A percentile compares a stretch with the other conserved stretches of the same genome.
Conservation (phyloP, 371 early-diverging fungal genomes). For the Apophysomyces variabilis region DNA sequence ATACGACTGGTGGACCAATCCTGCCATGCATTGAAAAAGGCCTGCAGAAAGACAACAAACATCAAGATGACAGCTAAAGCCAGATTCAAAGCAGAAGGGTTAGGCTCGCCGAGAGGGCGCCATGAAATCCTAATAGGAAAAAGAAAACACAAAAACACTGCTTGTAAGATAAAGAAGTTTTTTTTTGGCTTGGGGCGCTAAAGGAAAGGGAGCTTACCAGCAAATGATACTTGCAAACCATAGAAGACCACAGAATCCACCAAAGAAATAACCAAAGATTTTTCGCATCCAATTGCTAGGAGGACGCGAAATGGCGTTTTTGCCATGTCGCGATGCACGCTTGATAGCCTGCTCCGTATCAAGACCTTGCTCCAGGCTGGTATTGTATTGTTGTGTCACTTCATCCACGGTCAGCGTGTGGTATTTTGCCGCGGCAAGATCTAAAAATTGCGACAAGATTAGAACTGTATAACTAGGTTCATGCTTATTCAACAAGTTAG, state of each 20-base stretch:
- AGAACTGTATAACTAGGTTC: background rate
- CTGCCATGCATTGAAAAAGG: slow-evolving; percentile 73
- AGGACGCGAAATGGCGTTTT: slow-evolving; percentile 51
- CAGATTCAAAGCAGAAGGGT: slow-evolving; percentile 39
- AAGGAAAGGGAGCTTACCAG: slow-evolving; percentile 19
- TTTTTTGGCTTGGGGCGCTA: no score
- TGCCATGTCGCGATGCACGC: slow-evolving; percentile 54
- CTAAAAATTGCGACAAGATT: background rate
- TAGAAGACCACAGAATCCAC: slow-evolving; percentile 45
- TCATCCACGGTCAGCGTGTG: slow-evolving; percentile 39
- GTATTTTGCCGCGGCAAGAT: slow-evolving; percentile 19
- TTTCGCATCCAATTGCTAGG: slow-evolving; percentile 52
- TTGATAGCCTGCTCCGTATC: slow-evolving; percentile 35
- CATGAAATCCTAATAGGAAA: slow-evolving; percentile 30
- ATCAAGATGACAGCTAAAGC: slow-evolving; percentile 48
- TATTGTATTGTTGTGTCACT: slow-evolving; percentile 49
- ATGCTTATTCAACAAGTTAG: no score
- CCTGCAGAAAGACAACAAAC: slow-evolving; percentile 67
- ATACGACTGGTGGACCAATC: slow-evolving; percentile 73
- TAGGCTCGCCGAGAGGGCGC: slow-evolving; percentile 45
- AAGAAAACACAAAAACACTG: no score
- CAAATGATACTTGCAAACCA: slow-evolving; percentile 52
- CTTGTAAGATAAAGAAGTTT: no score
- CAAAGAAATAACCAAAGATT: slow-evolving; percentile 43
- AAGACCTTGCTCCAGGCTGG: slow-evolving; percentile 47